These are phyloP conservation scores for Penicillium steckii DNA, from an alignment of 495 filamentous ascomycete genomes.

Conservation along the genomic window DNA sequence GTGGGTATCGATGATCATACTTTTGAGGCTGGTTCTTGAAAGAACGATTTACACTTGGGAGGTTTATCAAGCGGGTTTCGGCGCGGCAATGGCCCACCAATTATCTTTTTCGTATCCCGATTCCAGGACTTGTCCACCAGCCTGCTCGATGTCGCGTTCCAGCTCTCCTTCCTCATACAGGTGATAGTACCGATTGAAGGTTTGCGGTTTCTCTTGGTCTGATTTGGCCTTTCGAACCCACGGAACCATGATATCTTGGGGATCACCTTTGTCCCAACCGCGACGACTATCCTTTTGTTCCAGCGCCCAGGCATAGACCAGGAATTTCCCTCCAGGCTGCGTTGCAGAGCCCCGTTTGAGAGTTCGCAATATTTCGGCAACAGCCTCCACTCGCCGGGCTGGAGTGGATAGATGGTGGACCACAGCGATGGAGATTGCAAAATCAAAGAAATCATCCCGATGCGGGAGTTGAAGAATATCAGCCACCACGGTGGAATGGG, in stretches of 20 bases:
- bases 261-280: conserved; percentile 84
- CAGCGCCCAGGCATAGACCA: conserved; percentile 96
- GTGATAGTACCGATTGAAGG: conserved; percentile 91
- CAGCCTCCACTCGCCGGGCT: conserved; percentile 68
- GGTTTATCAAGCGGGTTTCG: conserved; percentile 17
- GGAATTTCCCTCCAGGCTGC: conserved; percentile 56
- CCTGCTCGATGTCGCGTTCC: conserved; percentile 72
- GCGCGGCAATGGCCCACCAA: conserved; percentile 81
- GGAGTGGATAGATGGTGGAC: conserved; percentile 92
- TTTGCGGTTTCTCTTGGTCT: conserved; percentile 28
- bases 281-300: conserved; percentile 87
- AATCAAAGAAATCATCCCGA: conserved; percentile 71
- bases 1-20: conserved; percentile 9
- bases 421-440: conserved; percentile 93
- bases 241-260: conserved; percentile 93
- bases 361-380: conserved; percentile 68
- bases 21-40: conserved; percentile 41
- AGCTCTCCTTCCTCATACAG: conserved; percentile 85
- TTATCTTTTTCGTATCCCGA: conserved; percentile 97
- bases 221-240: conserved; percentile 68
- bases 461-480: conserved; percentile 72
- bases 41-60: not conserved
- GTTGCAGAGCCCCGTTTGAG: conserved; percentile 45
- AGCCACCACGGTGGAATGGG: conserved; percentile 64
- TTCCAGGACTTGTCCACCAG: conserved; percentile 73